Conservation (phyloP, 2,329 filamentous ascomycete species). For the Fusarium citri region DNA sequence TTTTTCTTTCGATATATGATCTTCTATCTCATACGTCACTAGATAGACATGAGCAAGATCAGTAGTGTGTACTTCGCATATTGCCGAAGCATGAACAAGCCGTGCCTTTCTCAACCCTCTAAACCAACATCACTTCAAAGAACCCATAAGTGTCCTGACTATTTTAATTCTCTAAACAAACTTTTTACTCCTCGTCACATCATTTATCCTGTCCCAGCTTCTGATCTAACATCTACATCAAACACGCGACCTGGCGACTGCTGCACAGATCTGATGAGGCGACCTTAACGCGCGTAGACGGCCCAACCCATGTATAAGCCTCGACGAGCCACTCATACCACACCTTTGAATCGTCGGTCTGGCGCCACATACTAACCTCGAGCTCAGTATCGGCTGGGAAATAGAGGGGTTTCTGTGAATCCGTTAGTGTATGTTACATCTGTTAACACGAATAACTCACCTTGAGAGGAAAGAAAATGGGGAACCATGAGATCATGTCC, state of each 20-base stretch:
- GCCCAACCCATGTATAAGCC: conserved; percentile 75
- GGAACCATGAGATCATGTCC: conserved; percentile 99
- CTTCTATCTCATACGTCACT: not conserved
- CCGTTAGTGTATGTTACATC: not conserved
- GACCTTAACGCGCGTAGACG: conserved; percentile 72
- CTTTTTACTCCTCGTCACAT: conserved; percentile 29
- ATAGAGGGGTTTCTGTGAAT: conserved; percentile 79
- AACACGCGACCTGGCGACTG: conserved; percentile 75
- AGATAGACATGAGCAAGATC: not conserved
- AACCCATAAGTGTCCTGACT: not conserved
- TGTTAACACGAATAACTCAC: conserved; percentile 59
- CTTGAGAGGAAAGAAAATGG: conserved; percentile 97
- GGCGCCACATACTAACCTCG: conserved; percentile 93
- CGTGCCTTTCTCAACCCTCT: not conserved
- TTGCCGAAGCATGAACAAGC: not conserved
- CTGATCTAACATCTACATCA: conserved; percentile 67
- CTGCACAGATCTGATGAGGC: conserved; percentile 75
- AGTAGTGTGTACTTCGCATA: not conserved
- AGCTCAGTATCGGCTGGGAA: conserved; percentile 87
- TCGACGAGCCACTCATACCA: conserved; percentile 99
- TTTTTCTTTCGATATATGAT: not conserved
- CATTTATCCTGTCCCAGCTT: not conserved
- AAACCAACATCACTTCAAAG: not conserved
- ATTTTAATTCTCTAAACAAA: conserved; percentile 19
- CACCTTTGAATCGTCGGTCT: conserved; percentile 93